Base-by-base conservation (phyloP, 2,329 filamentous ascomycete species). In the Cladosporium sp. region DNA sequence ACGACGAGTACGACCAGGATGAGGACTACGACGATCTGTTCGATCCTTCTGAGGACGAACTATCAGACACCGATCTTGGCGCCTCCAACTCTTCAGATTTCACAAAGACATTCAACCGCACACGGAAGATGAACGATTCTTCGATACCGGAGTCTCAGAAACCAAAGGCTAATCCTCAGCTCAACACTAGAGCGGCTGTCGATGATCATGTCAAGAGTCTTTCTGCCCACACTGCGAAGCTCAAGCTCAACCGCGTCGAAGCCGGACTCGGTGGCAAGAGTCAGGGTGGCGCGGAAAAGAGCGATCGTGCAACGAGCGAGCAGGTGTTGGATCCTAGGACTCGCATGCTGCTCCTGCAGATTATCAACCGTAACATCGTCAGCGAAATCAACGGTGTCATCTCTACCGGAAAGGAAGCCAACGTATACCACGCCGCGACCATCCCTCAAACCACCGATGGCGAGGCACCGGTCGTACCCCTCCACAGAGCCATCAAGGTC, bases 351-450 rank as follows among this genome's bases (percentile, higher is more conserved):
- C 75, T 98, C 48, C 77, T 96, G 57, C 89, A 96, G 72, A 89
- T 98, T 79, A 92, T 97, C 74, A 96, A 97, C 69, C 83, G 89
- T 29, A 86, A 89, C 53, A 77, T 92, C 55, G 84, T 98, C 43
- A 88, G 85, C 51, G 91, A 96, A 69, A 85, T 98, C 45, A 90
- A 98, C 67, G 93, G 94, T 40, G 93, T 93, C 65, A 80, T 98
- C 59, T 95, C 89, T 54, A 98, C 93, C 0, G 93, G 93, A 50
- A 98, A 98, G 68, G 93, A 98, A 70, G 93, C 93, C 53, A 98
- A 98, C 67, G 93, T 98, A 20, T 98, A 98, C 71, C 89, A 94
- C 56, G 90, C 92, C 15, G 78, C 95, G 9, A 79, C 83, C 3
- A 74, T 81, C 43, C 72, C 75, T 1, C 74, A 78, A 2, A 71